These are phyloP conservation scores for Fusarium compactum DNA, from an alignment of 2,329 filamentous ascomycete genomes.

Conservation along the genomic window DNA sequence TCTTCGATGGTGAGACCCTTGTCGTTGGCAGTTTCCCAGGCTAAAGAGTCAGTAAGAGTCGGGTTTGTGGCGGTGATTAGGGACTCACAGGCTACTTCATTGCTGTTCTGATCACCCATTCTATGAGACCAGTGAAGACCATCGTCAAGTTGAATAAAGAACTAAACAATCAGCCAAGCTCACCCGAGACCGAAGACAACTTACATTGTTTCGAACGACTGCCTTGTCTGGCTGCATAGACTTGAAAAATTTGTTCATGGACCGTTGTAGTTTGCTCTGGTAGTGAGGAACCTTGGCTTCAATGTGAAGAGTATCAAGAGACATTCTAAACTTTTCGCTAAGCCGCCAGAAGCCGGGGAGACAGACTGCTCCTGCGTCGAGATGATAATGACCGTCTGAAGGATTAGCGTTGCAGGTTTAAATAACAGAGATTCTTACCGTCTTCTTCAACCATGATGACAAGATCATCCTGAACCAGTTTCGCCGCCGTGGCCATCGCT, in stretches of 20 bases:
- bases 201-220: slow-evolving; percentile 32
- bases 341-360: slow-evolving; percentile 36
- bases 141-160: slow-evolving; percentile 40
- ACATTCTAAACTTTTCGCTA: slow-evolving; percentile 40
- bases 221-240: slow-evolving; percentile 33
- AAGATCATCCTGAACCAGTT: slow-evolving; percentile 35
- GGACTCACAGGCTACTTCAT: slow-evolving; percentile 24
- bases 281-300: slow-evolving; percentile 39
- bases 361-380: slow-evolving; percentile 38
- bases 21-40: slow-evolving; percentile 32
- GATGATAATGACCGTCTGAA: slow-evolving; percentile 28
- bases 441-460: slow-evolving; percentile 37
- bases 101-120: slow-evolving; percentile 29
- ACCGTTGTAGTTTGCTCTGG: slow-evolving; percentile 28
- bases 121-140: slow-evolving; percentile 40
- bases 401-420: accelerated
- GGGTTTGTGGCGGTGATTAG: accelerated
- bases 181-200: accelerated
- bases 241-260: slow-evolving; percentile 39
- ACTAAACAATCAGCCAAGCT: not conserved
- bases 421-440: accelerated
- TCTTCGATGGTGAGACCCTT: slow-evolving; percentile 17
- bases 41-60: slow-evolving; percentile 3
- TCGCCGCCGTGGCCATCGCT: slow-evolving; percentile 30
- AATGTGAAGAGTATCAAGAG: slow-evolving; percentile 35